phyloP scores from a whole-genome alignment of 1,284 basidiomycete genomes.

The Phellopilus nigrolimitatus region DNA sequence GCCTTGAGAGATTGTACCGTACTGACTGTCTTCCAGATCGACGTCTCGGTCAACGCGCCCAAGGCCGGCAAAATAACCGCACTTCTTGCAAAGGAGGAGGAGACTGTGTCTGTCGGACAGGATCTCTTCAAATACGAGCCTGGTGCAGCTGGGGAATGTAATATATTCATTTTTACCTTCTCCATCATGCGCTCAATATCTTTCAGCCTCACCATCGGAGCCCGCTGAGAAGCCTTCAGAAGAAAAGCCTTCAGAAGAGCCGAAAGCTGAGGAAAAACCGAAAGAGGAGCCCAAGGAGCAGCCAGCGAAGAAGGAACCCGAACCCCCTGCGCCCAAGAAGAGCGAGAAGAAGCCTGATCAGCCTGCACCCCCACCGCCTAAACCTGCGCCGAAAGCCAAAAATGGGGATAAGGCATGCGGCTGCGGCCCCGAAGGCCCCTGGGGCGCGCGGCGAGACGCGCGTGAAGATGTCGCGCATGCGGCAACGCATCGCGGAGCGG shows the following conservation, averaged over 20 bases:
- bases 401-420: conserved; percentile 29
- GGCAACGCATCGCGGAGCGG: conserved; percentile 92
- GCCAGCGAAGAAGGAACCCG: conserved; percentile 43
- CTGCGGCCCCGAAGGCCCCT: conserved; percentile 36
- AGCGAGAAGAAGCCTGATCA: conserved; percentile 29
- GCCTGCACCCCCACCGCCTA: conserved; percentile 19
- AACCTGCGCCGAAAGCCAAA: conserved; percentile 27
- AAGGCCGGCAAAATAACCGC: conserved; percentile 86
- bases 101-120: conserved; percentile 92
- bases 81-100: conserved; percentile 85
- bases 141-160: conserved; percentile 62
- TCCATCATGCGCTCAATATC: not conserved
- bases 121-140: conserved; percentile 91
- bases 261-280: conserved; percentile 35
- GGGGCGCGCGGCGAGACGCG: conserved; percentile 80
- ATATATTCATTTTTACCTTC: conserved; percentile 24
- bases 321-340: conserved; percentile 36
- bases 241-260: conserved; percentile 34
- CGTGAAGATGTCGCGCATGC: conserved; percentile 99
- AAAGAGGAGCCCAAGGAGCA: conserved; percentile 47
- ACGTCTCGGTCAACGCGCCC: conserved; percentile 95
- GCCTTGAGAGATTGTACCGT: not conserved
- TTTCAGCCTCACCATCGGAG: conserved; percentile 24
- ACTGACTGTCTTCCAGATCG: conserved; percentile 58
- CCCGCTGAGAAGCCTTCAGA: conserved; percentile 32